phyloP scores from a whole-genome alignment of 2,329 filamentous ascomycete species.

The Podosphaera leucotricha region DNA sequence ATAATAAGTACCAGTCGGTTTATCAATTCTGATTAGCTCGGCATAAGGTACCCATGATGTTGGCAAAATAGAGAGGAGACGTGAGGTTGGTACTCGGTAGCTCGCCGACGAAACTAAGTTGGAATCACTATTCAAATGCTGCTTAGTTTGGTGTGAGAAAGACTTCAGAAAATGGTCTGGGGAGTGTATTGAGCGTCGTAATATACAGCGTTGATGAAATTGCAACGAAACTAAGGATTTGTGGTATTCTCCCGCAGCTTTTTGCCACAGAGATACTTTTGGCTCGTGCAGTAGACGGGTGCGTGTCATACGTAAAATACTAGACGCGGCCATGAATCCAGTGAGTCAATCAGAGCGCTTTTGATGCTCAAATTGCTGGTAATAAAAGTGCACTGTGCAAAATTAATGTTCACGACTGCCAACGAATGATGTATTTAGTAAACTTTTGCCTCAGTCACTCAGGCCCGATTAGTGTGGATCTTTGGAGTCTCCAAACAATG shows the following conservation, averaged over 20 bases:
- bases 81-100: slow-evolving; percentile 47
- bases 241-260: not conserved
- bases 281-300: not conserved
- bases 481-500: too few relatives aligned
- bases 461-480: too few relatives aligned
- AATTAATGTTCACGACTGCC: too few relatives aligned
- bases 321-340: not conserved
- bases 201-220: not conserved
- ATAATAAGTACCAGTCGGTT: slow-evolving; percentile 62
- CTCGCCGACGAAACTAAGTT: not conserved
- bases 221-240: not conserved
- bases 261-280: not conserved
- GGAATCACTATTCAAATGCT: not conserved
- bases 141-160: not conserved
- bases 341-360: not conserved
- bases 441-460: too few relatives aligned
- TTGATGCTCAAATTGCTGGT: not conserved
- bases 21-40: slow-evolving; percentile 60
- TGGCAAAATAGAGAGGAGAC: slow-evolving; percentile 47
- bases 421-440: too few relatives aligned
- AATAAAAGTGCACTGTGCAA: too few relatives aligned
- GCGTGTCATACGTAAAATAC: not conserved
- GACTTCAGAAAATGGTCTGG: not conserved
- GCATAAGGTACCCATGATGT: slow-evolving; percentile 53
- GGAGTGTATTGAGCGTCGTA: not conserved